Conservation (phyloP, 1,284 basidiomycete species). For the Papiliotrema nemorosa region DNA sequence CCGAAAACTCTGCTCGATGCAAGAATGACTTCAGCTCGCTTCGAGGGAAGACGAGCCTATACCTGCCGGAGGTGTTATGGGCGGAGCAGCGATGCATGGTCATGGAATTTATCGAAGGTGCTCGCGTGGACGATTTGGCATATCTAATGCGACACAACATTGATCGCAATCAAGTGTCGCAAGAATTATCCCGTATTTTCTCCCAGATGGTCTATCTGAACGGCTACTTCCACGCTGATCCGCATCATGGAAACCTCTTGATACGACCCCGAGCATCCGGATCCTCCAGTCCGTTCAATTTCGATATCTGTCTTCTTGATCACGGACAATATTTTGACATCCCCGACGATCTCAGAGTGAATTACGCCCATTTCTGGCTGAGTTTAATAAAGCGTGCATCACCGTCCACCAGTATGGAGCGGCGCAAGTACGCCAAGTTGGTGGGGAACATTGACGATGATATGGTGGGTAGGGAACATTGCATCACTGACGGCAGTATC, state of each 20-base stretch:
- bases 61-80: constrained; percentile 82
- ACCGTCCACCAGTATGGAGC: constrained; percentile 59
- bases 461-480: constrained; percentile 56
- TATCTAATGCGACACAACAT: constrained; percentile 82
- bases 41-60: constrained; percentile 68
- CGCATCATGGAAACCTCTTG: constrained; percentile 72
- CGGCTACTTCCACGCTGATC: constrained; percentile 57
- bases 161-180: constrained; percentile 87
- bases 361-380: constrained; percentile 69
- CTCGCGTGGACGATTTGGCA: constrained; percentile 80
- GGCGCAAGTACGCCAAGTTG: constrained; percentile 77
- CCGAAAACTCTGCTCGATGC: constrained; percentile 73
- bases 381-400: constrained; percentile 73
- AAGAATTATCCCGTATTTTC: constrained; percentile 79
- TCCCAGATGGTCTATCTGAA: constrained; percentile 95
- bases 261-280: constrained; percentile 67
- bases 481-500: constrained; percentile 30
- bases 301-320: constrained; percentile 88
- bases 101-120: constrained; percentile 88
- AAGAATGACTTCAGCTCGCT: constrained; percentile 65
- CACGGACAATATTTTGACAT: constrained; percentile 87
- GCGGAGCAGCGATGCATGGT: constrained; percentile 82
- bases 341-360: constrained; percentile 64
- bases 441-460: constrained; percentile 87
- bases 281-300: constrained; percentile 81